Evolutionary conservation across 192 early-diverging fungal genomes (phyloP), one percentile per base, ranked within the genome.

Genomic region (Rhizoclosmatium globosum): DNA sequence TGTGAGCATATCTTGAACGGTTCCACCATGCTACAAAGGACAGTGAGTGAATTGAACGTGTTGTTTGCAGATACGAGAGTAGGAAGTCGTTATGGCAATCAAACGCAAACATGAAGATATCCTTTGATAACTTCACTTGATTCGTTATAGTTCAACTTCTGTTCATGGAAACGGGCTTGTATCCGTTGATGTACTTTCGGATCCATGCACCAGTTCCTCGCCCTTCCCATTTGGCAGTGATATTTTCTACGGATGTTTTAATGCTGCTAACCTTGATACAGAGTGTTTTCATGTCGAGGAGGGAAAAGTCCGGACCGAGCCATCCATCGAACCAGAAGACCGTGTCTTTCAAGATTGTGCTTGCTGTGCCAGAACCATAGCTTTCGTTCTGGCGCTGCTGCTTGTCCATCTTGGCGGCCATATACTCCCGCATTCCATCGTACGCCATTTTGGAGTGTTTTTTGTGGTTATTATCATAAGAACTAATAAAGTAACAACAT

Each of bases 381-480:
- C 73, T 76, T 21, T 62, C 46, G 38, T 69, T 69, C 62, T 88
- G 87, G 7, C 47, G 47, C 38, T 81, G 70, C 69, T 85, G 83
- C 74, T 88, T 88, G n/a, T 71, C 66, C 19, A 78, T 65, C 71
- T 88, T 88, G 39, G 67, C 59, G 11, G 69, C 59, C 83, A 88
- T 85, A 67, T 88, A 88, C 58, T 87, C 85, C 2, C 76, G 44
- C 6, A 64, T 21, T 9, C 65, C 65, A 42, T 69, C 48, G 47
- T 69, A 77, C 13, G 76, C 42, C 64, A 72, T 72, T 46, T 19
- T 68, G 62, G 62, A 13, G 17, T 53, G 50, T 13, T 53, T 13
- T 53, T 53, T 7, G 50, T 31, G 31, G 31, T 31, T 31, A 31
- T 31, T 31, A 53, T 53, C 1, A 13, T 53, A 0, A 17, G 50